These are phyloP conservation scores for Tricladium varicosporioides DNA, from an alignment of 2,329 filamentous ascomycete genomes.

Conservation along the genomic window DNA sequence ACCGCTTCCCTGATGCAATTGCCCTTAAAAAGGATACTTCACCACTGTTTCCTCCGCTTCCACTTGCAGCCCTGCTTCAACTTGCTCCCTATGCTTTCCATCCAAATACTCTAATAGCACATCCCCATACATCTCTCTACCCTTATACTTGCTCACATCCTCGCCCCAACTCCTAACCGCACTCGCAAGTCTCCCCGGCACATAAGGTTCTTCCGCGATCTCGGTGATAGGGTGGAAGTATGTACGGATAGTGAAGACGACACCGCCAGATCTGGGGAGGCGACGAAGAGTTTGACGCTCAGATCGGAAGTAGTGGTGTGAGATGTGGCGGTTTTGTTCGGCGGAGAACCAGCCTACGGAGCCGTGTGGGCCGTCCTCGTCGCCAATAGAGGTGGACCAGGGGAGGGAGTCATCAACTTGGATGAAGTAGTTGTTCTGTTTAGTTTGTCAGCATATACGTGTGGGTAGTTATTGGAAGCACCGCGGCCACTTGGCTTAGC, in stretches of 20 bases:
- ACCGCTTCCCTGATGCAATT: background rate
- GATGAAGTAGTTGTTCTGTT: conserved; percentile 81
- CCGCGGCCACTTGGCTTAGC: no score
- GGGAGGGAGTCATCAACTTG: conserved; percentile 77
- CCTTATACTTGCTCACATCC: conserved; percentile 76
- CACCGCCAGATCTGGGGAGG: conserved; percentile 49
- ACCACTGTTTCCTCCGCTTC: conserved; percentile 57
- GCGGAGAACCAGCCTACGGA: conserved; percentile 71
- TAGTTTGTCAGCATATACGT: conserved; percentile 21
- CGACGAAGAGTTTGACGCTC: conserved; percentile 63
- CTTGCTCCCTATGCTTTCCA: conserved; percentile 68
- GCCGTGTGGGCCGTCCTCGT: conserved; percentile 58
- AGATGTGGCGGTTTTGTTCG: conserved; percentile 68
- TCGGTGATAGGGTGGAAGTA: conserved; percentile 57
- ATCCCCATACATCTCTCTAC: conserved; percentile 68
- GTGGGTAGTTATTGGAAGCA: background rate
- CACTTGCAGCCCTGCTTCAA: conserved; percentile 63
- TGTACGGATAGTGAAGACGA: conserved; percentile 64
- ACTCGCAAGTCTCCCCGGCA: conserved; percentile 74
- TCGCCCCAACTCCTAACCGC: conserved; percentile 79
- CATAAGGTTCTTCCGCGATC: conserved; percentile 63
- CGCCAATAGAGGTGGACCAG: conserved; percentile 75
- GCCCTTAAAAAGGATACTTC: conserved; percentile 55
- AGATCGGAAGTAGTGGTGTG: conserved; percentile 73
- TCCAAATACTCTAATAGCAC: conserved; percentile 78